These are phyloP conservation scores for Trichoderma polysporum DNA, from an alignment of 2,329 filamentous ascomycete species.

Conservation along the genomic window DNA sequence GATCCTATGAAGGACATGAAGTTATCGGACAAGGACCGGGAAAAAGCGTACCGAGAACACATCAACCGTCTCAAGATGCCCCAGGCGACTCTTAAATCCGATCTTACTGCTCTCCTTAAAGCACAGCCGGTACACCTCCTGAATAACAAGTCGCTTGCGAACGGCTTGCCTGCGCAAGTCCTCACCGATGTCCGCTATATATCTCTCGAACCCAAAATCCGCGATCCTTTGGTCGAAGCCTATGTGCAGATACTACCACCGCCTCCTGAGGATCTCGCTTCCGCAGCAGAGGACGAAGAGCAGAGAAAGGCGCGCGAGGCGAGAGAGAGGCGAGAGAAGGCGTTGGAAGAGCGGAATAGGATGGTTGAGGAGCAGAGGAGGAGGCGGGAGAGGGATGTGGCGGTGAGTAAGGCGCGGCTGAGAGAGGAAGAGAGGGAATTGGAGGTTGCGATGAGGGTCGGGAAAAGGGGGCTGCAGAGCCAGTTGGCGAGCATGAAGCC, in stretches of 20 bases:
- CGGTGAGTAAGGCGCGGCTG: slow-evolving; percentile 59
- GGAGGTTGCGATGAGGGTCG: slow-evolving; percentile 66
- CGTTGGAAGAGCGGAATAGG: slow-evolving; percentile 63
- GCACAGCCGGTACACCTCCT: slow-evolving; percentile 57
- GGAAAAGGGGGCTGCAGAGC: slow-evolving; percentile 63
- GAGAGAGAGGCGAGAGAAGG: slow-evolving; percentile 61
- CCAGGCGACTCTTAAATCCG: slow-evolving; percentile 64
- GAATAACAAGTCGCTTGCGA: slow-evolving; percentile 57
- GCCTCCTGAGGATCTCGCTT: slow-evolving; percentile 47
- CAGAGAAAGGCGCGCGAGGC: slow-evolving; percentile 50
- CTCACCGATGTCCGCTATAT: slow-evolving; percentile 69
- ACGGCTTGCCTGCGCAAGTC: slow-evolving; percentile 60
- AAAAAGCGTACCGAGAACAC: slow-evolving; percentile 77
- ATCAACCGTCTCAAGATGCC: slow-evolving; percentile 66
- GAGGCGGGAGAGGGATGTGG: slow-evolving; percentile 57
- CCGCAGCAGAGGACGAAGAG: slow-evolving; percentile 51
- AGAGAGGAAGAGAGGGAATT: slow-evolving; percentile 68
- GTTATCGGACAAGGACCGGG: slow-evolving; percentile 72
- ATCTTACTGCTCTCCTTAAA: slow-evolving; percentile 65
- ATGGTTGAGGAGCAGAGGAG: slow-evolving; percentile 63
- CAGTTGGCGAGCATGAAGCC: slow-evolving; percentile 48
- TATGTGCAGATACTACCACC: slow-evolving; percentile 64
- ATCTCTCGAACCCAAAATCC: slow-evolving; percentile 58
- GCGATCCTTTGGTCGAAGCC: slow-evolving; percentile 65
- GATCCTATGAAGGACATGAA: slow-evolving; percentile 72